Evolutionary conservation across 2,329 filamentous ascomycete genomes (phyloP).

Genomic region (Ceratocystis alfenasii): DNA sequence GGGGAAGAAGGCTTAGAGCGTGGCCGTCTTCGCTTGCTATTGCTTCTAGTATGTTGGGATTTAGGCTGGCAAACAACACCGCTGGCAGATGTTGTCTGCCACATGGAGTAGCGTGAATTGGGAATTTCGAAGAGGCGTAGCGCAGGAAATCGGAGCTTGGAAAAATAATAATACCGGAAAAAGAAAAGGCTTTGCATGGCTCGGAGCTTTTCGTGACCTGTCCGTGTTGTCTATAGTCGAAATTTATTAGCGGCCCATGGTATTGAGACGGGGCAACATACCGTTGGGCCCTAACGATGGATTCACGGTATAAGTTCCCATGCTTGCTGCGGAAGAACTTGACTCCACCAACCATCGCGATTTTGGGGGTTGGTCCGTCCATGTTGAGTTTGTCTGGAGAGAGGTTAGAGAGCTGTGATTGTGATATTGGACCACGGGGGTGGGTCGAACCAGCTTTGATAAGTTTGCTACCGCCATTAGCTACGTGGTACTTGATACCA

Average conservation of each 20-base stretch:
- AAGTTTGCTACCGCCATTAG: constrained; percentile 71
- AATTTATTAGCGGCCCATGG: constrained; percentile 31
- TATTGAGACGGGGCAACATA: constrained; percentile 36
- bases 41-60: not conserved
- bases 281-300: constrained; percentile 64
- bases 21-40: constrained; percentile 5
- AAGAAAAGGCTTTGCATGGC: constrained; percentile 60
- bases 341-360: constrained; percentile 59
- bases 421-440: not conserved
- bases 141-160: constrained; percentile 1
- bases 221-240: constrained; percentile 36
- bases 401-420: constrained; percentile 36
- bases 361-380: constrained; percentile 58
- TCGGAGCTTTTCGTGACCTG: constrained; percentile 56
- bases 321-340: constrained; percentile 76
- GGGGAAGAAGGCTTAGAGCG: constrained; percentile 6
- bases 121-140: constrained; percentile 8
- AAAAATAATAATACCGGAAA: constrained; percentile 51
- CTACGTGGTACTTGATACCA: constrained; percentile 61
- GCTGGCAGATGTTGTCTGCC: not conserved
- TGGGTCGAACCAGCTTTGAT: constrained; percentile 54
- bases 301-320: constrained; percentile 71
- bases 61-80: not conserved
- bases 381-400: constrained; percentile 27
- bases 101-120: constrained; percentile 6